Evolutionary conservation across 2,329 filamentous ascomycete genomes (phyloP), one percentile per base, ranked within the genome.

Genomic region (Esteya vermicola): DNA sequence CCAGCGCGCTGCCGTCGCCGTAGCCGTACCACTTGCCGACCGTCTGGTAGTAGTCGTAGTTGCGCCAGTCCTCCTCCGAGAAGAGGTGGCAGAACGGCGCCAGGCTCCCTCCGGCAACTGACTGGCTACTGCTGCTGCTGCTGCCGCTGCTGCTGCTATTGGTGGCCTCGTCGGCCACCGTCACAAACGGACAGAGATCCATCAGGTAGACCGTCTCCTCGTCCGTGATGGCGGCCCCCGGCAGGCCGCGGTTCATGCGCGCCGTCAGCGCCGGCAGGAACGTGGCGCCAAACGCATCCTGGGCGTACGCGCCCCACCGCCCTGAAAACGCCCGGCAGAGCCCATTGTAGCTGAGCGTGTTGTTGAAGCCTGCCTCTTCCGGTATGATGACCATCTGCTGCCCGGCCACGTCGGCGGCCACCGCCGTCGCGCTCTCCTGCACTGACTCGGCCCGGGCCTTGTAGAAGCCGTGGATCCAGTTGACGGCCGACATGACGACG

Each of bases 161-260:
- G 6, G n/a, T 20, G 3, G 68, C 59, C 0, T 59, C 52, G 6
- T 72, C 65, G 9, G 79, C 75, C n/a, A 93, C 75, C 0, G 84
- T 89, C 49, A 81, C 71, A 60, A 85, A 94, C 0, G 88, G 79
- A 52, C 88, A 95, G 44, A 94, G 65, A 51, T 94, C 85, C 85
- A 95, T 94, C 26, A 95, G 55, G 42, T 70, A 72, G 42, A 86
- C 63, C 1, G 77, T 73, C 26, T 89, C 77, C 1, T 62, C 52
- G 12, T 65, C 53, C 3, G 70, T 72, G 32, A 94, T 56, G 45
- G 81, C 75, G 6, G 72, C 77, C 3, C 81, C 81, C 0, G 68
- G 69, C 1, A 95, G 65, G 44, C 79, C 72, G 13, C 60, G 51
- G 53, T 88, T 85, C 31, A 94, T 59, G 8, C 84, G 75, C 3